Evolutionary conservation across 805 yeast species (phyloP).

Genomic region (Yarrowia sp.): DNA sequence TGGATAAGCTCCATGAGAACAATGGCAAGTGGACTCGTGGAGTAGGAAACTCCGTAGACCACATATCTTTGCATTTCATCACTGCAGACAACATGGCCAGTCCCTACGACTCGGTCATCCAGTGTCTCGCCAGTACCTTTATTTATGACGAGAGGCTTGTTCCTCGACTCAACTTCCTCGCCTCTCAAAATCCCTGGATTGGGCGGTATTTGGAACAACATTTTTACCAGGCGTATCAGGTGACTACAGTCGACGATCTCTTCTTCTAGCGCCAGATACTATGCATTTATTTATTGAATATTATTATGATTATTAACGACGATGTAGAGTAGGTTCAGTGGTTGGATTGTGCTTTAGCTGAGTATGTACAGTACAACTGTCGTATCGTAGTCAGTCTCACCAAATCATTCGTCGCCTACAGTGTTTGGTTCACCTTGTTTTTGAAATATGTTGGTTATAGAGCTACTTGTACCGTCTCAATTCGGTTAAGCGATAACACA

Average conservation of each 20-base stretch:
- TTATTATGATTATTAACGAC: too few species aligned
- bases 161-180: conserved; percentile 1
- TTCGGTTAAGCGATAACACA: too few species aligned
- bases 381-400: too few species aligned
- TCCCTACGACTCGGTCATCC: conserved; percentile 21
- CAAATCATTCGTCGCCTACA: too few species aligned
- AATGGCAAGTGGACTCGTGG: conserved; percentile 21
- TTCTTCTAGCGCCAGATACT: not conserved
- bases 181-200: conserved; percentile 28
- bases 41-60: not conserved
- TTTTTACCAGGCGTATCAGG: conserved; percentile 10
- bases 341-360: too few species aligned
- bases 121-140: conserved; percentile 16
- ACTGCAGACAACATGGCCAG: conserved; percentile 4
- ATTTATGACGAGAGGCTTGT: not conserved
- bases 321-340: too few species aligned
- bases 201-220: conserved; percentile 29
- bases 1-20: conserved; percentile 5
- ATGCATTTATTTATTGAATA: conserved; percentile 23
- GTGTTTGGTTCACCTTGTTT: too few species aligned
- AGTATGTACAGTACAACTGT: too few species aligned
- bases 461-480: too few species aligned
- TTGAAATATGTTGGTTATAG: too few species aligned
- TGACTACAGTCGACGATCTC: conserved; percentile 14
- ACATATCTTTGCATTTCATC: conserved; percentile 4